Base-by-base conservation (phyloP, 805 yeast genomes). In the Komagataella kurtzmanii region DNA sequence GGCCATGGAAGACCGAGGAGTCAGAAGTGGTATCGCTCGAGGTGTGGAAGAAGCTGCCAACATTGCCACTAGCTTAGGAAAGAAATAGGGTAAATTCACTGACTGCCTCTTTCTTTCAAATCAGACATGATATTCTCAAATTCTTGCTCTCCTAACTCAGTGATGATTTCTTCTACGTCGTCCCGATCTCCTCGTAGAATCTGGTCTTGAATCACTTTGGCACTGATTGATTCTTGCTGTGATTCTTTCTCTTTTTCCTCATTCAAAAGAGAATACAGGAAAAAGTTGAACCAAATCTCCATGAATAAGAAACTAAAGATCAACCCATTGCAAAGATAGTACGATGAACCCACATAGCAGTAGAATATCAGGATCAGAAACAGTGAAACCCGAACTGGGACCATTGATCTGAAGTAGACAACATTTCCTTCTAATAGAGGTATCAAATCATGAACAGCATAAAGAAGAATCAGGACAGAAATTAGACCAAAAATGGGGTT, bases 21-120 rank as follows among this genome's bases (percentile, higher is more conserved):
- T 93, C 48, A 83, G 96, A 69, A 77, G 88, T 48, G 91, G 88
- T 21, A 85, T 93, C 59, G 80, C 95, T 49, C 77, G 88, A 60
- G 96, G 95, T 45, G 85, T 93, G 23, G 88, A 87, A 65, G 95
- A 88, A 64, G 91, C 97, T 43, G 88, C 97, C n/a, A 76, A 76
- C 54, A 85, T 89, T 52, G 89, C 96, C 12, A 62, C 76, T 44
- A 66, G 66, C 40, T 59, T 80, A 46, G 84, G 83, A 68, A 76
- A 79, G 59, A 68, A 59, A 55, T 40, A 21, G 7, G 18, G 6
- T 44, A 17, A 17, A 18, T 10, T 40, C 18, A 17, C 17, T 21
- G 36, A 8, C 36, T 10, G 5, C 40, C 51, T 10, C 47, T 43
- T 23, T 17, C 55, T 44, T 58, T 53, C 45, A 66, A 62, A 48